Evolutionary conservation across 2,329 filamentous ascomycete genomes (phyloP).

Genomic region (Curvularia sp.): DNA sequence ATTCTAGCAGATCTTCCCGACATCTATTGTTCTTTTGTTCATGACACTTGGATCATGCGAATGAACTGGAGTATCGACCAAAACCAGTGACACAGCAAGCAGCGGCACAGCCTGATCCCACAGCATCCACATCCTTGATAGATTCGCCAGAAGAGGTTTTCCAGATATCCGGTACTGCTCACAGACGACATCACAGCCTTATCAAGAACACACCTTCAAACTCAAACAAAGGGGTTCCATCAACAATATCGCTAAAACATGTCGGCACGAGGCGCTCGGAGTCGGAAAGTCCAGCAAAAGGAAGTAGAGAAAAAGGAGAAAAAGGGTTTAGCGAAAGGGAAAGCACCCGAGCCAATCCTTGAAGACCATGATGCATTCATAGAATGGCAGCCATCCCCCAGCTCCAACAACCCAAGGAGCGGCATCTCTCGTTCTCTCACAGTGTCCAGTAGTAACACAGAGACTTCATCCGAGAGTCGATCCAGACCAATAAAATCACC

Average conservation of each 20-base stretch:
- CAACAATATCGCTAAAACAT: constrained; percentile 28
- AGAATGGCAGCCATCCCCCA: constrained; percentile 39
- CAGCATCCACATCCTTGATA: background rate
- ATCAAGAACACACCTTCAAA: background rate
- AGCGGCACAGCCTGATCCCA: background rate
- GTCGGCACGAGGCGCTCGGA: constrained; percentile 51
- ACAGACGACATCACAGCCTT: background rate
- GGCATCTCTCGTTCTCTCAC: constrained; percentile 38
- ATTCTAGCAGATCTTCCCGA: constrained; percentile 3
- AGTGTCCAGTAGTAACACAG: constrained; percentile 39
- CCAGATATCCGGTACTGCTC: background rate
- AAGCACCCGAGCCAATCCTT: constrained; percentile 32
- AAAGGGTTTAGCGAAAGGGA: constrained; percentile 43
- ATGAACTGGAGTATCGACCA: background rate
- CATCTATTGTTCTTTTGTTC: constrained; percentile 4
- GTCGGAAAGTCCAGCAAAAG: constrained; percentile 51
- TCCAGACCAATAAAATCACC: constrained; percentile 31
- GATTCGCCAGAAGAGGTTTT: background rate
- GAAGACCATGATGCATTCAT: constrained; percentile 37
- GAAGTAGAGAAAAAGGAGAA: constrained; percentile 52
- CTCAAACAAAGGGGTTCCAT: background rate
- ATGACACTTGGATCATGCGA: background rate
- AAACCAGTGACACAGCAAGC: background rate
- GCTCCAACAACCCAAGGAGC: constrained; percentile 25
- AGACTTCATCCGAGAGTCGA: constrained; percentile 30